Evolutionary conservation across 2,329 filamentous ascomycete genomes (phyloP).

Genomic region (Penicillium verrucosum): DNA sequence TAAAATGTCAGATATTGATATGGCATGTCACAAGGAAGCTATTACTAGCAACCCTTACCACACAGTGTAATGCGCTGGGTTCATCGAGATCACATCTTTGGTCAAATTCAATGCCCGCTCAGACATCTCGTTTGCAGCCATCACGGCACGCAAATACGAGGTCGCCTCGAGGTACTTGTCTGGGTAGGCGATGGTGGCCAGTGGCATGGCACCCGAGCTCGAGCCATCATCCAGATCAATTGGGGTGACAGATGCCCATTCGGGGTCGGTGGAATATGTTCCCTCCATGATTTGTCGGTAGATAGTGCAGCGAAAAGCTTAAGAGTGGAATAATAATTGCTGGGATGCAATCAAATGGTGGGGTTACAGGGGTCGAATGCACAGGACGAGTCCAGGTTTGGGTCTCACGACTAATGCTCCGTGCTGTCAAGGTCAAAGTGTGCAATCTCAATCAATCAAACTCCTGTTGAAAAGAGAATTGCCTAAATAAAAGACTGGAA

Average conservation of each 20-base stretch:
- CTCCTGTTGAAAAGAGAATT: neutral
- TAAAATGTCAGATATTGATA: constrained; percentile 11
- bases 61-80: constrained; percentile 96
- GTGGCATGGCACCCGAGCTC: constrained; percentile 52
- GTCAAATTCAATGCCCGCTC: constrained; percentile 76
- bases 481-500: neutral
- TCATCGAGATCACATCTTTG: constrained; percentile 84
- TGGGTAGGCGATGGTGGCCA: constrained; percentile 90
- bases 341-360: constrained; percentile 2
- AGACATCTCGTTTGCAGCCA: constrained; percentile 82
- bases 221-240: constrained; percentile 80
- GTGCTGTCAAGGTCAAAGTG: neutral
- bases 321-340: neutral
- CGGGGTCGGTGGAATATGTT: constrained; percentile 63
- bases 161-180: constrained; percentile 89
- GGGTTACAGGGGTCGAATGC: constrained; percentile 1
- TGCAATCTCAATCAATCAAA: neutral
- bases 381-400: neutral
- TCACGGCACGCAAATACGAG: constrained; percentile 87
- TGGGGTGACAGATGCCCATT: constrained; percentile 80
- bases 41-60: constrained; percentile 57
- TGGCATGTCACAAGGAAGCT: neutral
- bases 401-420: neutral
- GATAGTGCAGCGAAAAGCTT: neutral
- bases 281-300: constrained; percentile 25